Evolutionary conservation across 768 basidiomycete genomes (phyloP).

Genomic region (Candolleomyces eurysporus): DNA sequence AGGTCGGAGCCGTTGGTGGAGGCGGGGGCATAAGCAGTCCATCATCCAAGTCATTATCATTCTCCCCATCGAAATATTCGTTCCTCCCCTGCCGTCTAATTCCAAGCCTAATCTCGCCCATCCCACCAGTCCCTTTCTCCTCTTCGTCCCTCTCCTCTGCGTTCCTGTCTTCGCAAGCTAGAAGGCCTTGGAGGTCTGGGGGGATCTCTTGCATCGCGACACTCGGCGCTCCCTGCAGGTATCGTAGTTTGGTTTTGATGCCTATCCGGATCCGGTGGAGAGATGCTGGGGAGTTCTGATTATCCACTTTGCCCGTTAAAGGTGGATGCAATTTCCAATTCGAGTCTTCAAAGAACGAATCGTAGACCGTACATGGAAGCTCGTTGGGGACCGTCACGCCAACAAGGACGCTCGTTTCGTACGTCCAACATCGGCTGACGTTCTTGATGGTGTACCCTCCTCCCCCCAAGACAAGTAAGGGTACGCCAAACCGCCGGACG

Average conservation of each 20-base stretch:
- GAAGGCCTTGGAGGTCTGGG: constrained; percentile 77
- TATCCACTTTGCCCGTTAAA: constrained; percentile 87
- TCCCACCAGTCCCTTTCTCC: constrained; percentile 53
- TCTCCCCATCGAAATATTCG: constrained; percentile 73
- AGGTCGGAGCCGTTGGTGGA: constrained; percentile 7
- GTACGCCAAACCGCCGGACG: constrained; percentile 89
- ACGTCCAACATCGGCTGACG: constrained; percentile 98
- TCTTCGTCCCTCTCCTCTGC: constrained; percentile 65
- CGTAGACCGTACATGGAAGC: constrained; percentile 86
- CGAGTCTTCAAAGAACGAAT: constrained; percentile 88
- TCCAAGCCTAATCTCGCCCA: constrained; percentile 56
- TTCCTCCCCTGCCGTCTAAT: constrained; percentile 50
- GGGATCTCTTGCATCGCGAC: constrained; percentile 97
- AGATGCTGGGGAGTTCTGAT: constrained; percentile 81
- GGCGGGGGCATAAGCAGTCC: too few species aligned
- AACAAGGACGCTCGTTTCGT: constrained; percentile 93
- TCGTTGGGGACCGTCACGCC: constrained; percentile 81
- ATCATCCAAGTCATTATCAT: constrained; percentile 58
- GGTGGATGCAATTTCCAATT: constrained; percentile 94
- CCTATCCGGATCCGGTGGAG: constrained; percentile 86
- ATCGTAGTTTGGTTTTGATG: constrained; percentile 85
- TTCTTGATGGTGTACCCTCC: constrained; percentile 98
- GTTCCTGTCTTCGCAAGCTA: constrained; percentile 69
- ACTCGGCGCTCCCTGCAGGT: constrained; percentile 93
- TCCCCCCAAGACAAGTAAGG: constrained; percentile 88